Percentiles rank a stretch among this genome's conserved stretches.
These are phyloP conservation scores for Jimgerdemannia lactiflua DNA, from an alignment of 192 early-diverging fungal genomes.

Conservation along the genomic window DNA sequence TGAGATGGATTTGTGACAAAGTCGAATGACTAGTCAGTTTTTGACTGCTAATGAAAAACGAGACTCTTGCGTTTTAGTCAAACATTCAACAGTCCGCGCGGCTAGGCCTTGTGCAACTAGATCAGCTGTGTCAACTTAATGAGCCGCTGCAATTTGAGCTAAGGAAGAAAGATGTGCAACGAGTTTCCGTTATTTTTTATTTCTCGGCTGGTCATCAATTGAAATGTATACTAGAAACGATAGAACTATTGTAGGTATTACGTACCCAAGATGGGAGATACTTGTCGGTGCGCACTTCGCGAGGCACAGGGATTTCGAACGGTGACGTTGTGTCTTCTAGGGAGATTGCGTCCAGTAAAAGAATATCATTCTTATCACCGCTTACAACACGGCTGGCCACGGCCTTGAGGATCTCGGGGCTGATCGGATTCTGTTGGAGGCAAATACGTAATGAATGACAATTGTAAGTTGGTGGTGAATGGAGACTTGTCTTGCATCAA, in stretches of 20 bases:
- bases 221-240: not conserved
- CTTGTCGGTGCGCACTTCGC: slow-evolving; percentile 36
- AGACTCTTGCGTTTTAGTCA: not conserved
- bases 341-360: slow-evolving; percentile 82
- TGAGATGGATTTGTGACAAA: not conserved
- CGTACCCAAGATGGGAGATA: slow-evolving; percentile 47
- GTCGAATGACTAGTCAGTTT: not conserved
- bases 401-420: slow-evolving; percentile 85
- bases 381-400: slow-evolving; percentile 80
- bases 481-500: not conserved
- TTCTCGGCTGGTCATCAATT: not conserved
- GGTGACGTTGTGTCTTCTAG: slow-evolving; percentile 54
- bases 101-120: not conserved
- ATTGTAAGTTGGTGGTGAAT: slow-evolving; percentile 11
- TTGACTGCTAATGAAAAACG: not conserved
- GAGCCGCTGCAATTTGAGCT: slow-evolving; percentile 19
- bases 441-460: not conserved
- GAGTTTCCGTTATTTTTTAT: too few relatives aligned
- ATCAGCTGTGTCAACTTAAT: slow-evolving; percentile 11
- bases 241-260: not conserved
- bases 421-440: slow-evolving; percentile 61
- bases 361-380: slow-evolving; percentile 85
- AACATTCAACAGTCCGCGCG: not conserved
- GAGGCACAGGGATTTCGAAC: slow-evolving; percentile 52
- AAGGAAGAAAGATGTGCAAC: not conserved